phyloP scores from a whole-genome alignment of 768 basidiomycete species.

The Strobilomyces dryophilus region DNA sequence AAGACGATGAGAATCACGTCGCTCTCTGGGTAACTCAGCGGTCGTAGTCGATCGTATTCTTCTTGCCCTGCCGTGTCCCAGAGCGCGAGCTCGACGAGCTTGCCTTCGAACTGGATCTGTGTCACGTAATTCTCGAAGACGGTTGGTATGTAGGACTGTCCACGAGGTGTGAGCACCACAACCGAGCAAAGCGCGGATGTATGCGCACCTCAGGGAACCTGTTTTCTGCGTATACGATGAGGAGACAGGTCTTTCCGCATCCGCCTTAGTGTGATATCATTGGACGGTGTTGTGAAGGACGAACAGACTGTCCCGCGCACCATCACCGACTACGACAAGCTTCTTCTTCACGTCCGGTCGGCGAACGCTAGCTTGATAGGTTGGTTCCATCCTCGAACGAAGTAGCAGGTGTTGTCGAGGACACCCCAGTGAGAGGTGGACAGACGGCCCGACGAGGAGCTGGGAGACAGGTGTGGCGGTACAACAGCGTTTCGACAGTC shows the following conservation, averaged over 20 bases:
- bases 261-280: slow-evolving; percentile 49
- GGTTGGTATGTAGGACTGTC: slow-evolving; percentile 85
- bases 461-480: slow-evolving; percentile 20
- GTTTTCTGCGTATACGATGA: slow-evolving; percentile 96
- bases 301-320: slow-evolving; percentile 42
- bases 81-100: slow-evolving; percentile 90
- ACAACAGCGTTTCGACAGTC: slow-evolving; percentile 22
- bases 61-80: slow-evolving; percentile 99
- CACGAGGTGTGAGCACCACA: slow-evolving; percentile 15
- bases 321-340: slow-evolving; percentile 85
- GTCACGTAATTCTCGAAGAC: slow-evolving; percentile 95
- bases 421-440: too few relatives aligned
- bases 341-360: slow-evolving; percentile 83
- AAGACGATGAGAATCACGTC: slow-evolving; percentile 93
- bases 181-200: background rate
- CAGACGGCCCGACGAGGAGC: background rate
- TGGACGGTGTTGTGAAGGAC: slow-evolving; percentile 25
- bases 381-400: slow-evolving; percentile 22
- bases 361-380: slow-evolving; percentile 31
- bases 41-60: slow-evolving; percentile 88
- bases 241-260: slow-evolving; percentile 91
- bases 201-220: slow-evolving; percentile 85
- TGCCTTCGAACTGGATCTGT: slow-evolving; percentile 80
- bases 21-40: slow-evolving; percentile 84
- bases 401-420: background rate